These are phyloP conservation scores for Blastobotrys attinorum DNA, from an alignment of 805 yeast genomes.

Conservation along the genomic window DNA sequence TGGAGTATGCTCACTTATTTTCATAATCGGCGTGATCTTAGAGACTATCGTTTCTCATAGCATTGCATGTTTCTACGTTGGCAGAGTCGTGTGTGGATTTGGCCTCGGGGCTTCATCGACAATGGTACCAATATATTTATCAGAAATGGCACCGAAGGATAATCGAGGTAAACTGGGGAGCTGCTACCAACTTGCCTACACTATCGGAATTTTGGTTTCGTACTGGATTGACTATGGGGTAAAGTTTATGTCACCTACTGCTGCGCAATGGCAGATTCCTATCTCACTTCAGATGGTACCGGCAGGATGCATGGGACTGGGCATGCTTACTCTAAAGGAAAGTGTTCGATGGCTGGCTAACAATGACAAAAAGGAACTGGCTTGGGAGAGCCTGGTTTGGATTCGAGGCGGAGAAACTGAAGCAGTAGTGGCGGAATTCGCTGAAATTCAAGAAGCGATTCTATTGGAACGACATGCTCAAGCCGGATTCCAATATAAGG, in stretches of 20 bases:
- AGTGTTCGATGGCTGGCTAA: conserved; percentile 71
- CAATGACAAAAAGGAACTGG: conserved; percentile 54
- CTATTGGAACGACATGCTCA: conserved; percentile 48
- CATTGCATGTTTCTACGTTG: conserved; percentile 36
- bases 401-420: conserved; percentile 39
- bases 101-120: conserved; percentile 47
- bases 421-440: conserved; percentile 32
- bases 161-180: conserved; percentile 22
- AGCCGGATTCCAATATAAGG: conserved; percentile 44
- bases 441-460: conserved; percentile 33
- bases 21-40: conserved; percentile 9
- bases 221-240: conserved; percentile 6
- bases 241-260: conserved; percentile 6
- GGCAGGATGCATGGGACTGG: conserved; percentile 67
- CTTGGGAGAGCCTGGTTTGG: conserved; percentile 58
- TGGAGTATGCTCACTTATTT: conserved; percentile 11
- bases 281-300: conserved; percentile 72
- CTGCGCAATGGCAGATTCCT: conserved; percentile 43
- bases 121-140: conserved; percentile 44
- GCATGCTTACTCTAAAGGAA: conserved; percentile 70
- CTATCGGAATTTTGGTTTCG: conserved; percentile 4
- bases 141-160: conserved; percentile 34
- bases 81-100: conserved; percentile 43
- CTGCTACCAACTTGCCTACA: conserved; percentile 1
- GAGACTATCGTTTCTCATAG: neutral